Evolutionary conservation across 768 basidiomycete genomes (phyloP).

Genomic region (Russula compacta): DNA sequence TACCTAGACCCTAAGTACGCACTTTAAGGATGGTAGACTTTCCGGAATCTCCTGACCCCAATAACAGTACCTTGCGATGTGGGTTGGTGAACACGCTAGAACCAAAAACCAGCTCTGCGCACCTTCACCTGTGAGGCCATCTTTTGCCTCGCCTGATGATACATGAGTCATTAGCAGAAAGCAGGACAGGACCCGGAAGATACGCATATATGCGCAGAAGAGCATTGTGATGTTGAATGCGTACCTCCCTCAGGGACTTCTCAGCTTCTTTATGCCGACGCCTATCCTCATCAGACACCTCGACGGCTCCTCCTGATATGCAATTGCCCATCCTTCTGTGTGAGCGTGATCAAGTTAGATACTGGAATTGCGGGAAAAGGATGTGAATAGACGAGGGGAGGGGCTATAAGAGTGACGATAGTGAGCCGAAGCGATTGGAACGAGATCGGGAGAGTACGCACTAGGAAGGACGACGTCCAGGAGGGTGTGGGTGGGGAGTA

Average conservation of each 20-base stretch:
- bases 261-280: slow-evolving; percentile 59
- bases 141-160: slow-evolving; percentile 27
- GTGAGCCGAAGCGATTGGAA: background rate
- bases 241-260: slow-evolving; percentile 67
- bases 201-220: slow-evolving; percentile 8
- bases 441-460: background rate
- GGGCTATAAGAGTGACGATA: background rate
- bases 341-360: background rate
- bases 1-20: slow-evolving; percentile 2
- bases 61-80: slow-evolving; percentile 59
- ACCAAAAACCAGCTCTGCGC: slow-evolving; percentile 10
- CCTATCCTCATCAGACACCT: slow-evolving; percentile 63
- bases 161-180: background rate
- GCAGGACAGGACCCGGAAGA: background rate
- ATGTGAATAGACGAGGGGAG: background rate
- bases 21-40: slow-evolving; percentile 91
- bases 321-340: slow-evolving; percentile 17
- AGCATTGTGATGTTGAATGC: slow-evolving; percentile 20
- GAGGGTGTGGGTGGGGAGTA: background rate
- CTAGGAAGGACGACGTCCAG: background rate
- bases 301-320: slow-evolving; percentile 52
- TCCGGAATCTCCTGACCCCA: slow-evolving; percentile 90
- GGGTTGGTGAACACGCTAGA: background rate
- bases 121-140: slow-evolving; percentile 73
- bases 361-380: background rate